Evolutionary conservation across 495 filamentous ascomycete species (phyloP).

Genomic region (Trichocladium antarcticum): DNA sequence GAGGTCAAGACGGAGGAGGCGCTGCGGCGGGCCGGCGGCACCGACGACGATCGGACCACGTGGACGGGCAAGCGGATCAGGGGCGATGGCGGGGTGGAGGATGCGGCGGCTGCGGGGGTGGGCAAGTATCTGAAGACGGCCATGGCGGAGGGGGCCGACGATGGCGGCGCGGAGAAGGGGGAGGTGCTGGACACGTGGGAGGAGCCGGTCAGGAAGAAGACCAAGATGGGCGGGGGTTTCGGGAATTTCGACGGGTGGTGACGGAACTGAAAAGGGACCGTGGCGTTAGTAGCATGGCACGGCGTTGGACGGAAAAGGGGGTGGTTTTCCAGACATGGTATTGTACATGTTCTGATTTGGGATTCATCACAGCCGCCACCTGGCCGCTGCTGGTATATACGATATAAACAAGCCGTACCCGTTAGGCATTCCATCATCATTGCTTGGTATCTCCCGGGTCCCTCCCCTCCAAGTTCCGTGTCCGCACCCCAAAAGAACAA

Average conservation of each 20-base stretch:
- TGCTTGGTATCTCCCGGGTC: no score
- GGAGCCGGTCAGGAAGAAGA: slow-evolving; percentile 70
- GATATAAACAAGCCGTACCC: neutral
- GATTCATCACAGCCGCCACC: neutral
- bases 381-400: slow-evolving; percentile 5
- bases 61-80: slow-evolving; percentile 84
- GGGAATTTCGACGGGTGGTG: slow-evolving; percentile 87
- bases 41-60: slow-evolving; percentile 73
- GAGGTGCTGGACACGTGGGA: slow-evolving; percentile 48
- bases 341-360: neutral
- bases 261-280: neutral
- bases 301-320: slow-evolving; percentile 1
- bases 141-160: slow-evolving; percentile 9
- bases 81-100: slow-evolving; percentile 43
- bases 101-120: slow-evolving; percentile 42
- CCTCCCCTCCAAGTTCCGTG: no score
- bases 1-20: slow-evolving; percentile 42
- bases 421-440: no score
- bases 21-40: slow-evolving; percentile 41
- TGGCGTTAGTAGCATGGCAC: slow-evolving; percentile 1
- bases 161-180: slow-evolving; percentile 34
- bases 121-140: slow-evolving; percentile 59
- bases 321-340: neutral
- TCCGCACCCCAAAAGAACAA: no score
- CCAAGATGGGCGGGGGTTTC: slow-evolving; percentile 60